Evolutionary conservation across 2,329 filamentous ascomycete species (phyloP).

Genomic region (Anisogramma anomala): DNA sequence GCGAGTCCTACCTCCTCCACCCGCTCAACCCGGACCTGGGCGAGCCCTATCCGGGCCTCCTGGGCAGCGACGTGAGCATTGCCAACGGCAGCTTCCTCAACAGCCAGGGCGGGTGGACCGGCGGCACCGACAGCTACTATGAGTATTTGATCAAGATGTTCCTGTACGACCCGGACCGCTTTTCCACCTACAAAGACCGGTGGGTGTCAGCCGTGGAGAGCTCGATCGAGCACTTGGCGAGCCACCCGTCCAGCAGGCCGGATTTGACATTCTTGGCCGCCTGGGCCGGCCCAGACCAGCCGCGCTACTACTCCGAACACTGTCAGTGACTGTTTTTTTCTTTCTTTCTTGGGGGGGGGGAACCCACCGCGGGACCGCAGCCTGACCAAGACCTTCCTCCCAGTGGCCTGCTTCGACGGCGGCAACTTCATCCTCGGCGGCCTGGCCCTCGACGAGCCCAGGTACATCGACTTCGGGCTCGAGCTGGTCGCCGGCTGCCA

Average conservation of each 20-base stretch:
- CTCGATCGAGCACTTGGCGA: slow-evolving; percentile 58
- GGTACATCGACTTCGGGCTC: slow-evolving; percentile 65
- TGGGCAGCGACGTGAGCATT: slow-evolving; percentile 57
- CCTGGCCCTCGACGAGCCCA: slow-evolving; percentile 49
- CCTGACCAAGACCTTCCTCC: slow-evolving; percentile 22
- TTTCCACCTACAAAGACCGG: slow-evolving; percentile 53
- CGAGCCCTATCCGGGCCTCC: slow-evolving; percentile 66
- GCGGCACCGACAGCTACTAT: slow-evolving; percentile 70
- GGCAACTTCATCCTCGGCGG: slow-evolving; percentile 80
- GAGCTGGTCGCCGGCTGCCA: slow-evolving; percentile 61
- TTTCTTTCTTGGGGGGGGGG: neutral
- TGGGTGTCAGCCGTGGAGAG: slow-evolving; percentile 70
- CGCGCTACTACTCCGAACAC: slow-evolving; percentile 36
- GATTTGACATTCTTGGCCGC: slow-evolving; percentile 67
- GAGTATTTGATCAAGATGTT: slow-evolving; percentile 92
- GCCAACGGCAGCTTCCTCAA: slow-evolving; percentile 56
- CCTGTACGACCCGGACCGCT: slow-evolving; percentile 59
- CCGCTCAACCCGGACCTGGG: slow-evolving; percentile 45
- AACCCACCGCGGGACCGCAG: neutral
- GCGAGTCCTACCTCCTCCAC: slow-evolving; percentile 56
- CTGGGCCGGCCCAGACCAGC: too few species aligned
- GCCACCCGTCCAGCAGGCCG: slow-evolving; percentile 51
- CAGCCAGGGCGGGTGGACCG: slow-evolving; percentile 61
- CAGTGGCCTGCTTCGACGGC: slow-evolving; percentile 70
- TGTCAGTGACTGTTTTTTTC: slow-evolving; percentile 25